Conservation (phyloP, 2,329 filamentous ascomycete species). For the Blumeria graminis region DNA sequence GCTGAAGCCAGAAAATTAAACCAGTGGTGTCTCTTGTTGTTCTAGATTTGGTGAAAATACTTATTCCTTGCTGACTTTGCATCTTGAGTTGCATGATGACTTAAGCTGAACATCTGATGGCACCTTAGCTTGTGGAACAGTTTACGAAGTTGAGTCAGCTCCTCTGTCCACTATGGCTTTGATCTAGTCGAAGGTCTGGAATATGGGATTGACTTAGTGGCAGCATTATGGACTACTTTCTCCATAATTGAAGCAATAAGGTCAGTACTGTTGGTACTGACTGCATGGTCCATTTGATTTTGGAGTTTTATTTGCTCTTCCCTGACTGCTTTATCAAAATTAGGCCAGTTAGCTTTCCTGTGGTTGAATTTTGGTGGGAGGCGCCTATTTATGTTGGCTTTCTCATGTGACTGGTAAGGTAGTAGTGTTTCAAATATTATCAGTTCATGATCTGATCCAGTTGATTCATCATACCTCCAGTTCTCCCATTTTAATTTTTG, state of each 20-base stretch:
- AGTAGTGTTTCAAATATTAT: not conserved
- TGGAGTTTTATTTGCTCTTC: not conserved
- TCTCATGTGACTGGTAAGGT: not conserved
- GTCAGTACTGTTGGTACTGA: not conserved
- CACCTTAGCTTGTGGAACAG: not conserved
- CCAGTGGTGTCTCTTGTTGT: too few species aligned
- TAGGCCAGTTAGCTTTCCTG: not conserved
- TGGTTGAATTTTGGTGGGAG: not conserved
- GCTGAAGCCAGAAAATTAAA: too few species aligned
- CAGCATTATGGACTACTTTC: not conserved
- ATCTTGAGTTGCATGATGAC: too few species aligned
- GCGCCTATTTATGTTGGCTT: not conserved
- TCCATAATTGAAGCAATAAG: not conserved
- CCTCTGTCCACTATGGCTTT: not conserved
- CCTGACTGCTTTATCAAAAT: not conserved
- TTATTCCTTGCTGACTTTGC: too few species aligned
- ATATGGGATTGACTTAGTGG: not conserved
- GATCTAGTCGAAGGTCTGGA: not conserved
- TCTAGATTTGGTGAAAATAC: too few species aligned
- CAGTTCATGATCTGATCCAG: not conserved
- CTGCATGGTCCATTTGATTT: not conserved
- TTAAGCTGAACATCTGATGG: too few species aligned
- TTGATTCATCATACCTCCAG: not conserved
- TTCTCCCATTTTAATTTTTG: not conserved
- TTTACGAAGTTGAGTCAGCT: not conserved